Conservation (phyloP, 2,329 filamentous ascomycete species). For the Fusarium subtropicale region DNA sequence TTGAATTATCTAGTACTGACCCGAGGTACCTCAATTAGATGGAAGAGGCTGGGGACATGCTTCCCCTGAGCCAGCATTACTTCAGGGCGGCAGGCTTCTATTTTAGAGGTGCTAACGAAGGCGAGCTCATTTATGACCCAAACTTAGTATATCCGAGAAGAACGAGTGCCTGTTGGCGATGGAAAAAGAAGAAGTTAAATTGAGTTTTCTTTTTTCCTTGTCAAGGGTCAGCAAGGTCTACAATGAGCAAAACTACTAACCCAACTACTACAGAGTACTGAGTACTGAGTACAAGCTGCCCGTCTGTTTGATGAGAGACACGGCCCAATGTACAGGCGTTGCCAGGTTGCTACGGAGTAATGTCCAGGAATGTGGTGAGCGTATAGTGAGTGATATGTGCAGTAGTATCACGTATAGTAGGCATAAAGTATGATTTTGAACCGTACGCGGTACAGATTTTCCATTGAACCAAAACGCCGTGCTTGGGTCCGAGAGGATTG, state of each 20-base stretch:
- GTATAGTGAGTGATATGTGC: background rate
- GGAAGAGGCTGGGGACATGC: constrained; percentile 25
- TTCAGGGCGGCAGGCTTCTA: constrained; percentile 2
- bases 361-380: background rate
- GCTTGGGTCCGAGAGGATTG: background rate
- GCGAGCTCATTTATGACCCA: background rate
- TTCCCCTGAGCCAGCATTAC: constrained; percentile 26
- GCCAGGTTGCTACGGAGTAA: background rate
- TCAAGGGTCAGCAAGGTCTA: background rate
- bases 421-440: background rate
- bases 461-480: background rate
- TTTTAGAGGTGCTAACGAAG: background rate
- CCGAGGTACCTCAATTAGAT: constrained; percentile 3
- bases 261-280: background rate
- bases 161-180: background rate
- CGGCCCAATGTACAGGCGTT: background rate
- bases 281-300: background rate
- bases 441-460: background rate
- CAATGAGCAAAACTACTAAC: background rate
- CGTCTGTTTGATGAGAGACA: background rate
- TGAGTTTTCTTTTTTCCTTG: background rate
- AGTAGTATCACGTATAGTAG: background rate
- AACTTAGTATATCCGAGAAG: background rate
- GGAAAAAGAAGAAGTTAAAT: background rate
- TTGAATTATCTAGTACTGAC: background rate